Percentiles rank a stretch among this genome's conserved stretches.
These are phyloP conservation scores for Brettanomyces naardenensis DNA, from an alignment of 805 yeast genomes.

Conservation along the genomic window DNA sequence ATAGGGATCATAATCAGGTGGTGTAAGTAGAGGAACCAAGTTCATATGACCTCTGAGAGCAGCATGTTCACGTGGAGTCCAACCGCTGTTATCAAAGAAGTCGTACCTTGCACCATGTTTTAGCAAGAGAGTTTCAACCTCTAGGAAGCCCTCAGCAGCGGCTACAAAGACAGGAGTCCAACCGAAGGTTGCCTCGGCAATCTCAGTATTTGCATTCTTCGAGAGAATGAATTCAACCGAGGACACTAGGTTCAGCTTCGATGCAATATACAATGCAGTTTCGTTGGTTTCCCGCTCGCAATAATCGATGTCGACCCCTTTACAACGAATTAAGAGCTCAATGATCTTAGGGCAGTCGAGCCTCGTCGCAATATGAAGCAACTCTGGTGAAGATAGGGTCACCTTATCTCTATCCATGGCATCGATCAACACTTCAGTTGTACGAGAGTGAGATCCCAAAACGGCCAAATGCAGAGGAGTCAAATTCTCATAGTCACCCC, in stretches of 20 bases:
- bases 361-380: slow-evolving; percentile 62
- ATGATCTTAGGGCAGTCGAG: slow-evolving; percentile 54
- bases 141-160: slow-evolving; percentile 71
- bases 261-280: slow-evolving; percentile 76
- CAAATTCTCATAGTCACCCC: slow-evolving; percentile 75
- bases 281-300: slow-evolving; percentile 58
- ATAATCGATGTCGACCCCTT: slow-evolving; percentile 53
- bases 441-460: slow-evolving; percentile 73
- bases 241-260: slow-evolving; percentile 49
- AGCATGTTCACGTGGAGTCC: slow-evolving; percentile 98
- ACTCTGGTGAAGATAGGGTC: slow-evolving; percentile 41
- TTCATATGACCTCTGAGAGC: slow-evolving; percentile 78
- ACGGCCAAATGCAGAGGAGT: slow-evolving; percentile 83
- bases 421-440: slow-evolving; percentile 51
- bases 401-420: slow-evolving; percentile 29
- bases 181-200: slow-evolving; percentile 71
- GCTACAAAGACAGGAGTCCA: slow-evolving; percentile 94
- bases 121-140: slow-evolving; percentile 49
- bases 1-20: slow-evolving; percentile 33
- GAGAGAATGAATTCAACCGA: slow-evolving; percentile 49
- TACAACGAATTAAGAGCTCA: slow-evolving; percentile 40
- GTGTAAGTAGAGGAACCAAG: slow-evolving; percentile 56
- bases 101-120: slow-evolving; percentile 45
- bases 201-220: slow-evolving; percentile 63
- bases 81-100: slow-evolving; percentile 73